A percentile compares a stretch with the other conserved stretches of the same genome.
phyloP scores from a whole-genome alignment of 495 filamentous ascomycete genomes.

The Xylaria telfairii region DNA sequence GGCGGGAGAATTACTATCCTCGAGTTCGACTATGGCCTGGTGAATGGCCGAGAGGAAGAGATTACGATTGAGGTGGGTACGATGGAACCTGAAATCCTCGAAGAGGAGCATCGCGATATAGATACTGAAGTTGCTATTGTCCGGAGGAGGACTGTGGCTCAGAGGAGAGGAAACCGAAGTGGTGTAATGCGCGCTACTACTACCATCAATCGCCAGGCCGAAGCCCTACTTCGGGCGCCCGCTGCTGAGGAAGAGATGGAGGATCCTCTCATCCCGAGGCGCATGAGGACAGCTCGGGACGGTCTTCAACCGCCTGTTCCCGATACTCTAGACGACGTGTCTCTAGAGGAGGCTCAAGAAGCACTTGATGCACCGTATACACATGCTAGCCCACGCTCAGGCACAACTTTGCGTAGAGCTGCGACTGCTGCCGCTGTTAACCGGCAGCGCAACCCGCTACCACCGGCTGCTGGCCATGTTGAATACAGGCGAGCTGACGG shows the following conservation, averaged over 20 bases:
- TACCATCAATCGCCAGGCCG: constrained; percentile 45
- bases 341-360: constrained; percentile 59
- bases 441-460: constrained; percentile 63
- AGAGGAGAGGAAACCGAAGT: constrained; percentile 51
- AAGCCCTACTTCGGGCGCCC: constrained; percentile 51
- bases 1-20: constrained; percentile 79
- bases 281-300: constrained; percentile 39
- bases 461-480: constrained; percentile 45
- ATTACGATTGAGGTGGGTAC: constrained; percentile 78
- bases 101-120: constrained; percentile 77
- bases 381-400: constrained; percentile 78
- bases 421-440: constrained; percentile 78
- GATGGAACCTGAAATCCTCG: constrained; percentile 68
- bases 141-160: constrained; percentile 73
- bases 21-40: constrained; percentile 70
- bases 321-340: constrained; percentile 36
- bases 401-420: constrained; percentile 75
- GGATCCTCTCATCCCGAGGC: constrained; percentile 51
- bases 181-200: constrained; percentile 45
- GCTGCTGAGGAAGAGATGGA: constrained; percentile 48
- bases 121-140: constrained; percentile 84
- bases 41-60: constrained; percentile 60
- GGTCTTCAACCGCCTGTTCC: constrained; percentile 11
- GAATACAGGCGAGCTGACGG: constrained; percentile 67
- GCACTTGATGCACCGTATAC: constrained; percentile 74